These are phyloP conservation scores for Fabrea salina DNA, from an alignment of 169 alveolate species.

Conservation along the genomic window DNA sequence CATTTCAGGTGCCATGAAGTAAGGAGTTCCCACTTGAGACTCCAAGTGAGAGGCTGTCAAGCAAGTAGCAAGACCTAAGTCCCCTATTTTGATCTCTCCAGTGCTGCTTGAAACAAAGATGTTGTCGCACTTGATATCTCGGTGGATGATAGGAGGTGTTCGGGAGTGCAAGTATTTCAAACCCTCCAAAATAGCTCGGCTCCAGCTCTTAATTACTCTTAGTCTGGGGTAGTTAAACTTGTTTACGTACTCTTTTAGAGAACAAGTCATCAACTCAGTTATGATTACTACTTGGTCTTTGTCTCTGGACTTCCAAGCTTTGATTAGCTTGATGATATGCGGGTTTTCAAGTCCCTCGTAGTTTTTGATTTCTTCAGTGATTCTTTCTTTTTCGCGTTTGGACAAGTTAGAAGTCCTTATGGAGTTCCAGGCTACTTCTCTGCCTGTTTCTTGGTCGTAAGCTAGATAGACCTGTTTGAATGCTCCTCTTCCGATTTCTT, in stretches of 20 bases:
- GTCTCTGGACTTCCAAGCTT: conserved; percentile 56
- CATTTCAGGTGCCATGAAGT: conserved; percentile 92
- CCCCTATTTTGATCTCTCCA: conserved; percentile 86
- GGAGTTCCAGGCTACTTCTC: conserved; percentile 83
- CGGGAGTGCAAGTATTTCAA: conserved; percentile 74
- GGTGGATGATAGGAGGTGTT: conserved; percentile 77
- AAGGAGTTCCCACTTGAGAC: conserved; percentile 87
- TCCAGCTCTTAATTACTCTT: conserved; percentile 80
- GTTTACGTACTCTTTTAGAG: conserved; percentile 58
- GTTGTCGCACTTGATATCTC: conserved; percentile 87
- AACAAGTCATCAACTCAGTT: conserved; percentile 79
- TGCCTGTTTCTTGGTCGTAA: conserved; percentile 79
- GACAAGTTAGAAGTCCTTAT: conserved; percentile 40
- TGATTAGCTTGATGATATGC: conserved; percentile 62
- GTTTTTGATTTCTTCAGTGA: conserved; percentile 61
- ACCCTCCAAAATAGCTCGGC: conserved; percentile 76
- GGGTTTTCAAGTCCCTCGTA: conserved; percentile 72
- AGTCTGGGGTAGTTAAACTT: conserved; percentile 64
- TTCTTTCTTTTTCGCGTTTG: conserved; percentile 51
- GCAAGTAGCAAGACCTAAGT: conserved; percentile 38
- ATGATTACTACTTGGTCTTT: conserved; percentile 71
- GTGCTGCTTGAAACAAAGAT: conserved; percentile 74
- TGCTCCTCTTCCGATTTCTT: conserved; percentile 84
- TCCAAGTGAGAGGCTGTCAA: background rate
- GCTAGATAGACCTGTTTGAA: conserved; percentile 76